A percentile compares a stretch with the other conserved stretches of the same genome.
phyloP scores from a whole-genome alignment of 768 basidiomycete species.

The Leccinum pellstonianum region DNA sequence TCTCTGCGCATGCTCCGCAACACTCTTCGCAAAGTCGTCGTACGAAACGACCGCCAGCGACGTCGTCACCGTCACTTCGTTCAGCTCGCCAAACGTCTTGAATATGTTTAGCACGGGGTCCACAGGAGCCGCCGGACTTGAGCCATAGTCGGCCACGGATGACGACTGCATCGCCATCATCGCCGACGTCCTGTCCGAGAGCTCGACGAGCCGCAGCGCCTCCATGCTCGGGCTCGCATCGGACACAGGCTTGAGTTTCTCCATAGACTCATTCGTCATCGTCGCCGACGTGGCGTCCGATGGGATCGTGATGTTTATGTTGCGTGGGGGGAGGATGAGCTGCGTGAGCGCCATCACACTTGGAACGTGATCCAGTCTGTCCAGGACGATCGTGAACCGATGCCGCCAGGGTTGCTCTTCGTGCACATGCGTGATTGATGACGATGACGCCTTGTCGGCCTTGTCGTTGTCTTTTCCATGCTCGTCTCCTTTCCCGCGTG shows the following conservation, averaged over 20 bases:
- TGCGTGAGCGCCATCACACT: conserved; percentile 89
- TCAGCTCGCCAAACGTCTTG: conserved; percentile 72
- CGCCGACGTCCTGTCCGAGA: conserved; percentile 63
- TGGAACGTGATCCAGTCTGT: conserved; percentile 86
- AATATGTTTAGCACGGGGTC: conserved; percentile 78
- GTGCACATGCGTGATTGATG: conserved; percentile 4
- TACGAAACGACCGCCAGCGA: conserved; percentile 72
- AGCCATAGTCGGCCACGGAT: conserved; percentile 51
- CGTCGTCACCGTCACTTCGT: conserved; percentile 61
- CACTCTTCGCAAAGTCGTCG: conserved; percentile 71
- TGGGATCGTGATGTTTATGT: background rate
- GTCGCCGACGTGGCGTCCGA: conserved; percentile 10
- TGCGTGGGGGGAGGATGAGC: conserved; percentile 55
- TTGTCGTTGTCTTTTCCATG: conserved; percentile 13
- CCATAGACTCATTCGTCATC: conserved; percentile 1
- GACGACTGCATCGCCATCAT: conserved; percentile 51
- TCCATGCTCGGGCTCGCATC: conserved; percentile 50
- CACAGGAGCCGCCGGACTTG: conserved; percentile 58
- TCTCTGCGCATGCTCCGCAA: conserved; percentile 63
- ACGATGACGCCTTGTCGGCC: conserved; percentile 4
- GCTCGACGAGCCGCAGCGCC: conserved; percentile 84
- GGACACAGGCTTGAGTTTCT: conserved; percentile 14
- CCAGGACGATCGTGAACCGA: conserved; percentile 84
- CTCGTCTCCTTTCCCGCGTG: conserved; percentile 33
- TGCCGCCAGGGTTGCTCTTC: conserved; percentile 41